Conservation (phyloP, 2,329 filamentous ascomycete genomes). For the Penicillium sp. region DNA sequence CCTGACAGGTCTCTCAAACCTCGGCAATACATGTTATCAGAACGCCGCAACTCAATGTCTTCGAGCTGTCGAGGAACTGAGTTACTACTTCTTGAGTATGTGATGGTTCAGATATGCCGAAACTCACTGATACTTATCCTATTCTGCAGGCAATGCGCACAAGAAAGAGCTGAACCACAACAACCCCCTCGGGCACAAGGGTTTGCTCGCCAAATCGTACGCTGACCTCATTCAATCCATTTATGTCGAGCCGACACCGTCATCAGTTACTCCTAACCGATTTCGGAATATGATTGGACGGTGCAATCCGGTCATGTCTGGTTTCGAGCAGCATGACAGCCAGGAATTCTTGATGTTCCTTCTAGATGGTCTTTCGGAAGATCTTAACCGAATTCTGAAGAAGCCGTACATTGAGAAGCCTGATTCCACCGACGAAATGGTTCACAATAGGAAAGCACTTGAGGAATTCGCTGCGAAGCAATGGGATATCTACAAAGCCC, state of each 20-base stretch:
- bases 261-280: constrained; percentile 71
- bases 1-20: constrained; percentile 78
- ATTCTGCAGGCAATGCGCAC: constrained; percentile 58
- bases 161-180: constrained; percentile 76
- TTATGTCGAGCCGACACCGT: constrained; percentile 65
- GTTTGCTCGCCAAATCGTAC: constrained; percentile 83
- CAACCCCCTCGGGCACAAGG: constrained; percentile 83
- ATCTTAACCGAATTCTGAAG: constrained; percentile 87
- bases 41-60: constrained; percentile 96
- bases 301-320: constrained; percentile 81
- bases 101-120: background rate
- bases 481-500: constrained; percentile 85
- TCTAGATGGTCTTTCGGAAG: constrained; percentile 90
- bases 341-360: constrained; percentile 96
- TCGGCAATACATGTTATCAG: constrained; percentile 99
- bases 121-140: constrained; percentile 12
- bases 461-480: constrained; percentile 81
- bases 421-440: constrained; percentile 95
- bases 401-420: constrained; percentile 98
- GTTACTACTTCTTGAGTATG: constrained; percentile 75
- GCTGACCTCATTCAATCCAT: constrained; percentile 72
- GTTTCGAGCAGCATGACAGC: constrained; percentile 94
- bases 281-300: constrained; percentile 82
- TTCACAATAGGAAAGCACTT: constrained; percentile 76
- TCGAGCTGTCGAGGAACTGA: constrained; percentile 87